Base-by-base conservation (phyloP, 306 rosid genomes). In the Fragaria iinumae region DNA sequence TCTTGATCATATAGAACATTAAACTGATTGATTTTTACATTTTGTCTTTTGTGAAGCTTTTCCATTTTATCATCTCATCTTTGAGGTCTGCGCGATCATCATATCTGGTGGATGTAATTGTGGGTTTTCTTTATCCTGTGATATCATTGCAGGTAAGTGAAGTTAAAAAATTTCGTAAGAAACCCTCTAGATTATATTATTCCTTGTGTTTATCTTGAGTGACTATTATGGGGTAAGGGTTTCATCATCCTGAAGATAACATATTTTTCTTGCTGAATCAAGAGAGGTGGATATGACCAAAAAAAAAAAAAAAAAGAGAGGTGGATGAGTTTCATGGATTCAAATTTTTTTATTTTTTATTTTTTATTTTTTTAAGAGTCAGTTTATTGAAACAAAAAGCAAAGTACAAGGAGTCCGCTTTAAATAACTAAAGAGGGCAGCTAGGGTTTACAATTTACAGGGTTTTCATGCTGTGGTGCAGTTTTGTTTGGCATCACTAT, bases 61-160 rank as follows among this genome's bases (percentile, higher is more conserved):
- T 95, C 81, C 88, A 89, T 89, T 92, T 95, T 76, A 83, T 95
- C 83, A 87, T 92, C 91, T 89, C 93, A 18, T 90, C 96, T 62
- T 68, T 95, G 89, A 95, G 91, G 97, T 95, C 98, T 17, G 97
- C 96, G 66, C 83, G 99, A 81, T 91, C 97, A 68, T 92, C 99
- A 29, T 88, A 84, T 81, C 86, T 95, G 79, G 87, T 86, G 20
- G 99, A 92, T 72, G 91, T 92, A 82, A 85, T 92, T 57, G 97
- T 88, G 71, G 96, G 89, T 76, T 95, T 92, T 86, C 91, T 95
- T 59, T 89, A 92, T 92, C 97, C 99, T 71, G 97, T 95, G 78
- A 89, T 95, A 78, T 92, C 97, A 62, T 87, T 95, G 84, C 97
- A 95, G 98, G 99, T 92, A 80, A 43, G 89, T 75, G 72, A 21